These are phyloP conservation scores for Echeveria elegans DNA, from an alignment of 164 flowering plant genomes.

Conservation along the genomic window DNA sequence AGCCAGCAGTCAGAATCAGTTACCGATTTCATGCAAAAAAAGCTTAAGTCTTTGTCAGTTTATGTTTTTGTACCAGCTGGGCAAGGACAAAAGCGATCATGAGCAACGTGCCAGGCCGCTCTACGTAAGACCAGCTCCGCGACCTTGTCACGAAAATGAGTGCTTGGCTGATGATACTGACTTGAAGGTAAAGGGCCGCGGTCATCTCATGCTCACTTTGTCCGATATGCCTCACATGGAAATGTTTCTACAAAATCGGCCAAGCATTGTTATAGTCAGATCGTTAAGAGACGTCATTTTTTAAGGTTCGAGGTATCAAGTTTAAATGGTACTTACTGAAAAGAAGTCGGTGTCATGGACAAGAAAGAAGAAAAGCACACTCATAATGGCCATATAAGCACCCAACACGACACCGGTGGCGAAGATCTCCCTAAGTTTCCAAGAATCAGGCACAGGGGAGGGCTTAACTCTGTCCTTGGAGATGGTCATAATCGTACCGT, in stretches of 20 bases:
- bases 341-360: conserved; percentile 49
- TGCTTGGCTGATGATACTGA: conserved; percentile 85
- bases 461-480: not conserved
- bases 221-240: conserved; percentile 41
- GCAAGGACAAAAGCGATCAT: conserved; percentile 56
- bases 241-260: conserved; percentile 25
- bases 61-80: conserved; percentile 34
- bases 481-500: conserved; percentile 49
- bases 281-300: not conserved
- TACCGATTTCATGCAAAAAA: not conserved
- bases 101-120: conserved; percentile 75
- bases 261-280: not conserved
- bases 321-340: conserved; percentile 28
- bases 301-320: not conserved
- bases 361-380: conserved; percentile 57
- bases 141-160: conserved; percentile 91
- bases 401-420: conserved; percentile 70
- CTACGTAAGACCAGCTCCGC: conserved; percentile 71
- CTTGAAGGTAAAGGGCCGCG: conserved; percentile 79
- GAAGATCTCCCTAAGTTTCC: conserved; percentile 73
- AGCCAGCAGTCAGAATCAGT: not conserved
- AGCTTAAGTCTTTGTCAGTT: not conserved
- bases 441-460: conserved; percentile 21
- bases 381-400: conserved; percentile 53
- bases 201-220: conserved; percentile 32